Evolutionary conservation across 208 protist genomes (phyloP), one percentile per base, ranked within the genome.

Genomic region (Willaertia magna): DNA sequence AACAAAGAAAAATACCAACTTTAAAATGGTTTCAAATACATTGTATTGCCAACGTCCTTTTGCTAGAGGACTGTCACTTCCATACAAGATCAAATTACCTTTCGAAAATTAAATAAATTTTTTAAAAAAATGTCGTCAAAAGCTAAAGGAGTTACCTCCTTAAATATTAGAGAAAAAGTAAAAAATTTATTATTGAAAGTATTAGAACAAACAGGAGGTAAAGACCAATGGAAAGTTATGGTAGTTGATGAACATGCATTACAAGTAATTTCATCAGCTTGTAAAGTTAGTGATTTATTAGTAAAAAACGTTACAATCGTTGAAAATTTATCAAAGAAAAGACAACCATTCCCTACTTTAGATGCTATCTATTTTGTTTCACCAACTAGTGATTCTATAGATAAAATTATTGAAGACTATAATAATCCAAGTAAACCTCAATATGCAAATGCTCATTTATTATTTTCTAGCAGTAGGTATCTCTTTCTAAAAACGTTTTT

Each of bases 211-310:
- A 16, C 44, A 16, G 74, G 74, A 40, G 74, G 44, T 3, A 46
- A 78, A 16, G 74, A 78, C 40, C 30, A 78, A 46, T 84, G 79
- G 79, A 84, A 84, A 47, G 30, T 84, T 4, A 34, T 84, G 9
- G 47, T 84, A 16, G 39, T 84, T n/a, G 79, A 84, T 67, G 40
- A 67, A 1, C 12, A 42, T n/a, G 14, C 48, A 18, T 16, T 67
- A 4, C 52, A 46, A 55, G 49, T 67, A 2, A 84, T 84, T 84
- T 48, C 39, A 22, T 43, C 79, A 9, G 79, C 79, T 34, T 84
- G 79, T 74, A 26, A 46, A 42, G 30, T 84, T 1, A 67, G 46
- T 9, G 79, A 84, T 67, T 9, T 84, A 0, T 34, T 84, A 30
- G 11, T 12, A 44, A 55, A 84, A 22, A 67, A 67, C 18, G 39